phyloP scores from a whole-genome alignment of 2,329 filamentous ascomycete genomes.

The Phaeosphaeria sp. region DNA sequence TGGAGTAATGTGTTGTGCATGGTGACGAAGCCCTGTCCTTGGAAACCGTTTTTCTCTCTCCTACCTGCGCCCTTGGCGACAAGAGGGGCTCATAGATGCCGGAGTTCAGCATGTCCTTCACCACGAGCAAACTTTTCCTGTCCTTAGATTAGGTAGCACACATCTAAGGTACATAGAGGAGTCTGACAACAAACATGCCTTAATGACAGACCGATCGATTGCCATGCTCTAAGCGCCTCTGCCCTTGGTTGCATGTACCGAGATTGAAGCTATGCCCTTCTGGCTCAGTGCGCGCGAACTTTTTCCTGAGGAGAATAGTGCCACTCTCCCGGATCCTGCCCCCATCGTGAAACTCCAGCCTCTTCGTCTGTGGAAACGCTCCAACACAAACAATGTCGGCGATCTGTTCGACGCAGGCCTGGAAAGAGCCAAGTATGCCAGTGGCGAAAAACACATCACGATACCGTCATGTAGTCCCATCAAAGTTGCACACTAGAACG shows the following conservation, averaged over 20 bases:
- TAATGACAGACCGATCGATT: constrained; percentile 4
- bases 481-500: constrained; percentile 10
- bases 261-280: constrained; percentile 1
- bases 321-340: constrained; percentile 4
- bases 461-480: constrained; percentile 16
- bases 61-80: no score
- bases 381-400: background rate
- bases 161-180: background rate
- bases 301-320: background rate
- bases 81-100: background rate
- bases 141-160: background rate
- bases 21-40: background rate
- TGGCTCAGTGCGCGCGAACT: background rate
- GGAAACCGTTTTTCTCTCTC: background rate
- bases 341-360: background rate
- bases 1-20: background rate
- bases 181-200: background rate
- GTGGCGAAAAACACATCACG: constrained; percentile 1
- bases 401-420: background rate
- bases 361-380: background rate
- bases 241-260: constrained; percentile 2
- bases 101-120: background rate
- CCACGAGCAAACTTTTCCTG: background rate
- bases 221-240: constrained; percentile 12
- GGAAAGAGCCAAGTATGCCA: background rate